These are phyloP conservation scores for Scheffersomyces cryptocercus DNA, from an alignment of 1,139 yeast genomes.

Conservation along the genomic window DNA sequence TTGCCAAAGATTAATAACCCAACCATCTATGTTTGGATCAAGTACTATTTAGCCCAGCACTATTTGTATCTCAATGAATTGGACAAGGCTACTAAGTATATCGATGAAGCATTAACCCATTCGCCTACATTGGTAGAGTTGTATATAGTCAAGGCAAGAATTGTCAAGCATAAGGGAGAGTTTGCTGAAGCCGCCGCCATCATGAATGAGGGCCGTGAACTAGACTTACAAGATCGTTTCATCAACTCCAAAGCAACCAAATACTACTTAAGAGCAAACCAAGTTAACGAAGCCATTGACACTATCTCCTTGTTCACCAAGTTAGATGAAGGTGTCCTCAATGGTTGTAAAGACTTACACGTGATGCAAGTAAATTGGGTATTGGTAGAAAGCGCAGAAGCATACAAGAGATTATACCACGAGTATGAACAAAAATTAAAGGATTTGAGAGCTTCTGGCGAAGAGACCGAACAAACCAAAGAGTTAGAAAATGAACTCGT, in stretches of 20 bases:
- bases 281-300: conserved; percentile 73
- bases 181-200: conserved; percentile 59
- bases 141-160: conserved; percentile 76
- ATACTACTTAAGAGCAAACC: conserved; percentile 78
- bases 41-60: conserved; percentile 82
- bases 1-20: conserved; percentile 41
- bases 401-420: conserved; percentile 50
- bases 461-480: conserved; percentile 20
- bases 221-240: conserved; percentile 89
- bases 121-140: conserved; percentile 86
- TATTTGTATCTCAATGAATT: conserved; percentile 57
- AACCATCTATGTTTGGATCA: conserved; percentile 68
- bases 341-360: conserved; percentile 86
- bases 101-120: conserved; percentile 67
- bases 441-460: conserved; percentile 12
- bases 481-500: conserved; percentile 31
- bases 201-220: conserved; percentile 69
- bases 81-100: conserved; percentile 51
- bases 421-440: conserved; percentile 19
- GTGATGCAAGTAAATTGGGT: conserved; percentile 94
- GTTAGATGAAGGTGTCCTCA: conserved; percentile 68
- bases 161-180: conserved; percentile 71
- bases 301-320: conserved; percentile 80
- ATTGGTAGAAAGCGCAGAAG: conserved; percentile 80
- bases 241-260: conserved; percentile 87